Percentiles rank a stretch among this genome's conserved stretches.
Evolutionary conservation across 768 basidiomycete genomes (phyloP).

Genomic region (Pleurotus tuber-regium): DNA sequence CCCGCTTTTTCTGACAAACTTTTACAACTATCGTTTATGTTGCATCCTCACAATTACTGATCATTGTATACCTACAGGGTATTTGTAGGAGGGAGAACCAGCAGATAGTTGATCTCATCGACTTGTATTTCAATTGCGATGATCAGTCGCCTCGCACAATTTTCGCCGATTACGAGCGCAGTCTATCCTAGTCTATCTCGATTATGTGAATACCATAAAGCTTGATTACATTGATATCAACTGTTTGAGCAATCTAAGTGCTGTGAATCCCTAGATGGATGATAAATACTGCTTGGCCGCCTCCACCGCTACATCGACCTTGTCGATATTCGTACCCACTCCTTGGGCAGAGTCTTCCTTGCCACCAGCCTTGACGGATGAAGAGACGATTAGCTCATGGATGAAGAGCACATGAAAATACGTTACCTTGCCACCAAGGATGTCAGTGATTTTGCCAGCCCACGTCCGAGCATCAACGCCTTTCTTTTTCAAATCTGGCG

Average conservation of each 20-base stretch:
- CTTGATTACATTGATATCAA: too few species aligned
- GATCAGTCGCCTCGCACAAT: too few species aligned
- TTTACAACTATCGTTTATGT: too few species aligned
- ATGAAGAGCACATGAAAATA: neutral
- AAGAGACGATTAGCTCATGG: constrained; percentile 7
- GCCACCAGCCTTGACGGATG: constrained; percentile 89
- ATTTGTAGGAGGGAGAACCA: too few species aligned
- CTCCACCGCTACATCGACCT: constrained; percentile 64
- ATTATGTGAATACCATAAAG: too few species aligned
- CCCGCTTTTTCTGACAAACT: constrained; percentile 33
- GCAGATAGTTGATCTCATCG: too few species aligned
- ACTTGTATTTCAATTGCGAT: too few species aligned
- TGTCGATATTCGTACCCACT: constrained; percentile 65
- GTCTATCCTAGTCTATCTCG: too few species aligned
- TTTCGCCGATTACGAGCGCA: too few species aligned
- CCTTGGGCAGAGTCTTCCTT: constrained; percentile 93
- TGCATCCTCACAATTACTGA: too few species aligned
- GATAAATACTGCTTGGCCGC: constrained; percentile 47
- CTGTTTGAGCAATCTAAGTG: too few species aligned
- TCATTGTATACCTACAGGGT: too few species aligned
- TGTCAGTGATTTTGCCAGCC: constrained; percentile 73
- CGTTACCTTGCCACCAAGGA: constrained; percentile 87
- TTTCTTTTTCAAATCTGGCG: constrained; percentile 52
- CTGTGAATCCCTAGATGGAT: neutral
- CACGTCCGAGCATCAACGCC: constrained; percentile 86